Evolutionary conservation across 305 asterid species (phyloP).

Genomic region (Plantago lanceolata): DNA sequence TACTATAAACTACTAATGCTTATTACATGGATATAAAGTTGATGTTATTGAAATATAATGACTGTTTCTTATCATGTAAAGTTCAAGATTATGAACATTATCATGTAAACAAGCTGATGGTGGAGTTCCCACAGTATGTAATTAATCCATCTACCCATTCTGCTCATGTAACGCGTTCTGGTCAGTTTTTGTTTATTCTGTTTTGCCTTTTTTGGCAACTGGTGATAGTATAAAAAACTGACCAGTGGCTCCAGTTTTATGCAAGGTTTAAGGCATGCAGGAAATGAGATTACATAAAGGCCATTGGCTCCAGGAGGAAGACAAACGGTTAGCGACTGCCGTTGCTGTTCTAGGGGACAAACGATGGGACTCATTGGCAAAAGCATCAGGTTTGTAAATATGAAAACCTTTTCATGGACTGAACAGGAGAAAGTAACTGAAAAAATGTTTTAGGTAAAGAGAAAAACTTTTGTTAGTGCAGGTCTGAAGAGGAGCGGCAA

Average conservation of each 20-base stretch:
- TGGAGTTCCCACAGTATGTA: constrained; percentile 41
- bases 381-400: constrained; percentile 49
- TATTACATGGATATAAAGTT: constrained; percentile 22
- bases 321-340: constrained; percentile 39
- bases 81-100: constrained; percentile 23
- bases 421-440: background rate
- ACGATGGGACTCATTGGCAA: constrained; percentile 79
- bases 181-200: constrained; percentile 24
- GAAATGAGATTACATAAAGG: constrained; percentile 49
- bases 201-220: constrained; percentile 25
- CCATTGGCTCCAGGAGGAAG: constrained; percentile 73
- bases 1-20: constrained; percentile 3
- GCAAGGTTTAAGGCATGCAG: constrained; percentile 30
- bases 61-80: constrained; percentile 13
- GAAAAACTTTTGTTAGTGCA: constrained; percentile 10
- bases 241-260: background rate
- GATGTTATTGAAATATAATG: constrained; percentile 16
- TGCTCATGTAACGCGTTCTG: constrained; percentile 41
- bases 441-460: background rate
- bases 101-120: constrained; percentile 27
- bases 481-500: constrained; percentile 65
- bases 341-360: constrained; percentile 51
- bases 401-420: background rate
- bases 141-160: constrained; percentile 34
- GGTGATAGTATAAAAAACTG: constrained; percentile 34